phyloP scores from a whole-genome alignment of 2,329 filamentous ascomycete genomes.

The Penicillium sp. region DNA sequence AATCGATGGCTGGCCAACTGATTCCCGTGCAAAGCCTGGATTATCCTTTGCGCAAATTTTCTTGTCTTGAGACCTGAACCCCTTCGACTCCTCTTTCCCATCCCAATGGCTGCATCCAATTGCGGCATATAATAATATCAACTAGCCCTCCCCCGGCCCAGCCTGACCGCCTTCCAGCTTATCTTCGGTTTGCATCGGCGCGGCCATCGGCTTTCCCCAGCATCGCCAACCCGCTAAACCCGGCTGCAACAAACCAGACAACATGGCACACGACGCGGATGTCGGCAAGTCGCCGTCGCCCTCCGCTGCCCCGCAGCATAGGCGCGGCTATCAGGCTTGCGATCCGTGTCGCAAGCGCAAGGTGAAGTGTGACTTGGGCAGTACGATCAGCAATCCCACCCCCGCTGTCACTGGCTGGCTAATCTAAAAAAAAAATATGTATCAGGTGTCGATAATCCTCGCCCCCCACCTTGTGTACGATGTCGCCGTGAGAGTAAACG shows the following conservation, averaged over 20 bases:
- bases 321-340: slow-evolving; percentile 55
- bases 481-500: slow-evolving; percentile 95
- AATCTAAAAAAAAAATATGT: slow-evolving; percentile 12
- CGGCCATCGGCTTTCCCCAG: slow-evolving; percentile 44
- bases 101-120: slow-evolving; percentile 1
- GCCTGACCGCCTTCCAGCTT: slow-evolving; percentile 41
- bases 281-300: slow-evolving; percentile 37
- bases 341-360: slow-evolving; percentile 55
- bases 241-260: slow-evolving; percentile 29
- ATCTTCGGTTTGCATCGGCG: slow-evolving; percentile 48
- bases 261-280: slow-evolving; percentile 17
- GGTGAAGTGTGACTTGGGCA: slow-evolving; percentile 54
- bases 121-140: not conserved
- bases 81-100: slow-evolving; percentile 3
- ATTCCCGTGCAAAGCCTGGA: not conserved
- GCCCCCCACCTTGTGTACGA: slow-evolving; percentile 90
- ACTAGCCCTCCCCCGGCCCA: not conserved
- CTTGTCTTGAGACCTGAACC: too few species aligned
- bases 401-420: slow-evolving; percentile 17
- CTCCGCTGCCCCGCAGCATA: slow-evolving; percentile 44
- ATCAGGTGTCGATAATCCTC: slow-evolving; percentile 79
- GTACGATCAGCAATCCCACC: slow-evolving; percentile 37
- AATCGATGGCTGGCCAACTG: slow-evolving; percentile 17
- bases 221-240: slow-evolving; percentile 20
- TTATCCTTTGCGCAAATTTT: not conserved